A percentile compares a stretch with the other conserved stretches of the same genome.
These are phyloP conservation scores for Botrytis aclada DNA, from an alignment of 2,329 filamentous ascomycete genomes.

Conservation along the genomic window DNA sequence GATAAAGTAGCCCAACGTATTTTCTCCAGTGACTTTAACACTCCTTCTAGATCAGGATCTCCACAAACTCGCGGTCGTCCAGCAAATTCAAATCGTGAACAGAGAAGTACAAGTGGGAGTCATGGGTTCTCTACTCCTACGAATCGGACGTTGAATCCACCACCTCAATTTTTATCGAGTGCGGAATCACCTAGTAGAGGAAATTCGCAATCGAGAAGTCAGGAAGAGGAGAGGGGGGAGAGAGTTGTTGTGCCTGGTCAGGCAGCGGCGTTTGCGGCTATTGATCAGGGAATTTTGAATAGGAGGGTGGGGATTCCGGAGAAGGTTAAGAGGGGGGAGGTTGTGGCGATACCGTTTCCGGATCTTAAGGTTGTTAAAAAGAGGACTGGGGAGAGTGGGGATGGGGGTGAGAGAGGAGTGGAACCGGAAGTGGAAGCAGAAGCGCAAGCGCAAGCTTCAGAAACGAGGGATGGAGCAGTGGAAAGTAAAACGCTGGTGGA, in stretches of 20 bases:
- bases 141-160: constrained; percentile 25
- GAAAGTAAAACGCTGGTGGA: constrained; percentile 9
- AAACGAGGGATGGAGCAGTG: neutral
- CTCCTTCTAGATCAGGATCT: constrained; percentile 36
- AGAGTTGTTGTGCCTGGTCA: constrained; percentile 43
- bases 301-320: constrained; percentile 48
- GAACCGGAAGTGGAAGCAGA: neutral
- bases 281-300: constrained; percentile 60
- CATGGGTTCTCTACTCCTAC: constrained; percentile 32
- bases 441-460: neutral
- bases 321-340: constrained; percentile 39
- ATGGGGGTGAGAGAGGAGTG: neutral
- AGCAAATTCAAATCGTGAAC: constrained; percentile 23
- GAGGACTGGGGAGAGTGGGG: constrained; percentile 37
- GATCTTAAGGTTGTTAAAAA: constrained; percentile 36
- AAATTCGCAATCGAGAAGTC: constrained; percentile 26
- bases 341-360: constrained; percentile 48
- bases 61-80: constrained; percentile 35
- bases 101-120: constrained; percentile 28
- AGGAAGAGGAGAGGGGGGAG: neutral
- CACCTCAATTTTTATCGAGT: constrained; percentile 31
- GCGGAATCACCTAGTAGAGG: constrained; percentile 28
- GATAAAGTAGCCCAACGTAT: constrained; percentile 63
- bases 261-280: constrained; percentile 58
- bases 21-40: constrained; percentile 47